phyloP scores from a whole-genome alignment of 805 yeast species.

The Spathaspora gorwiae region DNA sequence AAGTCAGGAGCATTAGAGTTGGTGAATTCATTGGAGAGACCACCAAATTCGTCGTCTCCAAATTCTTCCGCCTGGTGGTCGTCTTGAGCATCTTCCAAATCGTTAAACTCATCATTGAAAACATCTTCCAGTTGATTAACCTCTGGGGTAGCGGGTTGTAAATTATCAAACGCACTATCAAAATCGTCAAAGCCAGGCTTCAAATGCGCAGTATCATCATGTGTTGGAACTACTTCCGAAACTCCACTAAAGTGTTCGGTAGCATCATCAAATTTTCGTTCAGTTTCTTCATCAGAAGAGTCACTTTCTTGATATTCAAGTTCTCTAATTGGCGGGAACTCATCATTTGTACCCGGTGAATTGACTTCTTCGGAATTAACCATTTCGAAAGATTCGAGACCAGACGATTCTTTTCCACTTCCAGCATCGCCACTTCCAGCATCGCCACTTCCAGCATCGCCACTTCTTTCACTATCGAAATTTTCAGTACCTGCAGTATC shows the following conservation, averaged over 20 bases:
- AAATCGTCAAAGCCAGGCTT: slow-evolving; percentile 20
- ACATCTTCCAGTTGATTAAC: slow-evolving; percentile 15
- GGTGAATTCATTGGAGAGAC: slow-evolving; percentile 28
- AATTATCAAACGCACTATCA: slow-evolving; percentile 34
- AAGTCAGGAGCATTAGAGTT: slow-evolving; percentile 29
- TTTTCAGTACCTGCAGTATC: slow-evolving; percentile 21
- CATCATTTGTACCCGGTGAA: slow-evolving; percentile 4
- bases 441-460: slow-evolving; percentile 34
- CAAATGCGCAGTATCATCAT: background rate
- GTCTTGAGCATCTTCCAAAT: slow-evolving; percentile 31
- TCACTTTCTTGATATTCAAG: slow-evolving; percentile 50
- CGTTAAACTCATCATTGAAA: slow-evolving; percentile 37
- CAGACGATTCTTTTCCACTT: slow-evolving; percentile 39
- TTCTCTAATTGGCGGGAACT: slow-evolving; percentile 59
- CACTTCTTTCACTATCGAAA: slow-evolving; percentile 8
- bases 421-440: slow-evolving; percentile 24
- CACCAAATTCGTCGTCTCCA: slow-evolving; percentile 17
- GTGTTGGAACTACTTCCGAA: background rate
- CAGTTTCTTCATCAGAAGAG: slow-evolving; percentile 37
- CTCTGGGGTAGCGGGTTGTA: slow-evolving; percentile 29
- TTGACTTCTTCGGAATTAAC: slow-evolving; percentile 48
- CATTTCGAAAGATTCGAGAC: slow-evolving; percentile 51
- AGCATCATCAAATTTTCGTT: slow-evolving; percentile 35
- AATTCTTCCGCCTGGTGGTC: slow-evolving; percentile 24
- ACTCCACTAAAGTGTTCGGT: slow-evolving; percentile 15